phyloP scores from a whole-genome alignment of 495 filamentous ascomycete genomes.

The Aspergillus indologenus region DNA sequence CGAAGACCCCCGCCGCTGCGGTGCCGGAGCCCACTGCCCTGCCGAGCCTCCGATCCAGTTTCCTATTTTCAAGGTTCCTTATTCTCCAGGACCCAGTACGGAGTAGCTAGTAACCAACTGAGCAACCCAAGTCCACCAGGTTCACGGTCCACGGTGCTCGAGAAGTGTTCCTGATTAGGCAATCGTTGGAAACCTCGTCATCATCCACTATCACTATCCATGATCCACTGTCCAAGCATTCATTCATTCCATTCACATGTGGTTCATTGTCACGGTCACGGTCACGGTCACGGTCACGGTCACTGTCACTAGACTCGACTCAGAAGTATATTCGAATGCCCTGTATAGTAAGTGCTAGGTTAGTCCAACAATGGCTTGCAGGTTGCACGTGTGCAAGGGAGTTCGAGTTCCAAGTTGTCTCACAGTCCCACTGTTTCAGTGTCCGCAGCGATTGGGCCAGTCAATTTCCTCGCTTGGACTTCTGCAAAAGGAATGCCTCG shows the following conservation, averaged over 20 bases:
- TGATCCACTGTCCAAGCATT: too few species aligned
- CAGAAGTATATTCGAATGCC: too few species aligned
- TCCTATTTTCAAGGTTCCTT: neutral
- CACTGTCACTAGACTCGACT: too few species aligned
- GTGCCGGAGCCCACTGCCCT: constrained; percentile 2
- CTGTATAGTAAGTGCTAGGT: neutral
- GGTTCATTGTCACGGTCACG: too few species aligned
- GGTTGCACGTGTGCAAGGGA: constrained; percentile 4
- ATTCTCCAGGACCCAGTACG: too few species aligned
- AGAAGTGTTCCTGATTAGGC: neutral
- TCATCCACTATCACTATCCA: too few species aligned
- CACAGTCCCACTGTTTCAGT: constrained; percentile 1
- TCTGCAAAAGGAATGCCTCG: neutral
- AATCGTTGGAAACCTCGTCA: too few species aligned
- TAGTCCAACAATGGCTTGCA: neutral
- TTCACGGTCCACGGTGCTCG: neutral
- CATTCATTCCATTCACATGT: too few species aligned
- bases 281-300: too few species aligned
- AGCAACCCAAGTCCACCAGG: too few species aligned
- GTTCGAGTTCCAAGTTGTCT: too few species aligned
- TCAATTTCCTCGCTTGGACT: neutral
- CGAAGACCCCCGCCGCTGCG: neutral
- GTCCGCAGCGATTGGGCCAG: neutral
- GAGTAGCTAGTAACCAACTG: too few species aligned
- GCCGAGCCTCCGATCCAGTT: constrained; percentile 7